Evolutionary conservation across 164 flowering plant species (phyloP).

Genomic region (Buxus sempervirens): DNA sequence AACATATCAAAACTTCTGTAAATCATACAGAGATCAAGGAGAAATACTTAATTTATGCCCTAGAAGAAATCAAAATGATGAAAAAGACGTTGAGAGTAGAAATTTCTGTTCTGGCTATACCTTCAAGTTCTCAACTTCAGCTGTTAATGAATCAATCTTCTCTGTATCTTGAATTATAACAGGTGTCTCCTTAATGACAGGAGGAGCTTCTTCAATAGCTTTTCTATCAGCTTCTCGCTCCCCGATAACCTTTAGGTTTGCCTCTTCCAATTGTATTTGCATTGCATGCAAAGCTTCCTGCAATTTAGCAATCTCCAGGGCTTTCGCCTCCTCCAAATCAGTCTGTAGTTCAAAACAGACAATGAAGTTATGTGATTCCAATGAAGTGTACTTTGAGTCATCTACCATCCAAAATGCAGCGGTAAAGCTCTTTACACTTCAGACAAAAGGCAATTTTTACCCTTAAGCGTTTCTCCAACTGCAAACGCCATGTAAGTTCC

Average conservation of each 20-base stretch:
- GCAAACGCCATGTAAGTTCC: constrained; percentile 98
- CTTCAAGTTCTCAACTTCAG: constrained; percentile 85
- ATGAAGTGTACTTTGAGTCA: background rate
- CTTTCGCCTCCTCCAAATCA: constrained; percentile 87
- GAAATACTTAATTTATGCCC: background rate
- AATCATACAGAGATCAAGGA: background rate
- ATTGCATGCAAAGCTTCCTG: constrained; percentile 76
- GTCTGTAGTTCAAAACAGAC: constrained; percentile 41
- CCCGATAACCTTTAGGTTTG: constrained; percentile 56
- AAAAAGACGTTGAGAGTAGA: background rate
- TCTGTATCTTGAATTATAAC: constrained; percentile 85
- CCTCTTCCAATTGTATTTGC: constrained; percentile 83
- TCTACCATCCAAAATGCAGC: too few species aligned
- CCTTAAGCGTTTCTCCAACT: constrained; percentile 84
- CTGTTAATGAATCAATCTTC: constrained; percentile 67
- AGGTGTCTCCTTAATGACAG: constrained; percentile 93
- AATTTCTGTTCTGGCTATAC: constrained; percentile 28
- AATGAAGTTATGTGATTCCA: background rate
- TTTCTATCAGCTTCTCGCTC: constrained; percentile 90
- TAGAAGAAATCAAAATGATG: background rate
- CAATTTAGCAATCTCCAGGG: constrained; percentile 77
- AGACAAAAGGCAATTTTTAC: too few species aligned
- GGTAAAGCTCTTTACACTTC: too few species aligned
- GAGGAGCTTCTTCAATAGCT: constrained; percentile 98
- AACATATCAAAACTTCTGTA: background rate